These are phyloP conservation scores for Selaginella moellendorffii DNA, from an alignment of 75 land plant genomes.

Conservation along the genomic window DNA sequence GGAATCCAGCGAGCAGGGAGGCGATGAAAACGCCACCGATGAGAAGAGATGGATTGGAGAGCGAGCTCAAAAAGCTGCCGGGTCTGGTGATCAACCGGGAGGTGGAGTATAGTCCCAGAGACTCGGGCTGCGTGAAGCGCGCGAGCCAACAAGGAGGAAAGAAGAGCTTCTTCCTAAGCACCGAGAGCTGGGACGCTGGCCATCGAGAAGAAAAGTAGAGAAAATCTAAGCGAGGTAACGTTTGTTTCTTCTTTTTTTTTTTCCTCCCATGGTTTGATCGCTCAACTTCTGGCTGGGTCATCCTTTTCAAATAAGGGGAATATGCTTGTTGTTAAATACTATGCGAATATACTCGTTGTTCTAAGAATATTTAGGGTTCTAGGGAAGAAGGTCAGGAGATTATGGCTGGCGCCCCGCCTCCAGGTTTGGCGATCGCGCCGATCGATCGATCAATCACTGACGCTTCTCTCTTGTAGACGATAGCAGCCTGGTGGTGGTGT, in stretches of 20 bases:
- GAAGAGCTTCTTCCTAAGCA: constrained; percentile 1
- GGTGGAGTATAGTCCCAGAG: constrained; percentile 7
- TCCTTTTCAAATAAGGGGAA: constrained; percentile 1
- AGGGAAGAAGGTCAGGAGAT: constrained; percentile 1
- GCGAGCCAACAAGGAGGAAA: constrained; percentile 3
- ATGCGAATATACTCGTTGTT: constrained; percentile 1
- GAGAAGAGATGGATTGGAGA: constrained; percentile 3
- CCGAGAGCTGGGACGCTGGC: constrained; percentile 2
- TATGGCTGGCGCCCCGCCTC: constrained; percentile 2
- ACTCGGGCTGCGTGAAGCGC: constrained; percentile 6
- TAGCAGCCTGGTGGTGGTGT: constrained; percentile 61
- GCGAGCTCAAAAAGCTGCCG: not conserved
- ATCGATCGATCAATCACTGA: not conserved
- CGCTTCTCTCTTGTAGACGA: constrained; percentile 45
- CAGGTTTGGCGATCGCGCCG: constrained; percentile 2
- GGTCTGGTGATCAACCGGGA: not conserved
- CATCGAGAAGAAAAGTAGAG: constrained; percentile 1
- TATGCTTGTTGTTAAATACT: constrained; percentile 1
- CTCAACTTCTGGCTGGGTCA: constrained; percentile 1
- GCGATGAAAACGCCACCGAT: not conserved
- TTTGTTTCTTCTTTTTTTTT: constrained; percentile 1
- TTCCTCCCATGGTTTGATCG: constrained; percentile 1
- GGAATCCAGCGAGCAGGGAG: constrained; percentile 1
- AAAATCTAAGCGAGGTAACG: constrained; percentile 1
- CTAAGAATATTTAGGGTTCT: constrained; percentile 1